These are phyloP conservation scores for Globisporangium alternatum DNA, from an alignment of 352 stramenopile genomes.

Conservation along the genomic window DNA sequence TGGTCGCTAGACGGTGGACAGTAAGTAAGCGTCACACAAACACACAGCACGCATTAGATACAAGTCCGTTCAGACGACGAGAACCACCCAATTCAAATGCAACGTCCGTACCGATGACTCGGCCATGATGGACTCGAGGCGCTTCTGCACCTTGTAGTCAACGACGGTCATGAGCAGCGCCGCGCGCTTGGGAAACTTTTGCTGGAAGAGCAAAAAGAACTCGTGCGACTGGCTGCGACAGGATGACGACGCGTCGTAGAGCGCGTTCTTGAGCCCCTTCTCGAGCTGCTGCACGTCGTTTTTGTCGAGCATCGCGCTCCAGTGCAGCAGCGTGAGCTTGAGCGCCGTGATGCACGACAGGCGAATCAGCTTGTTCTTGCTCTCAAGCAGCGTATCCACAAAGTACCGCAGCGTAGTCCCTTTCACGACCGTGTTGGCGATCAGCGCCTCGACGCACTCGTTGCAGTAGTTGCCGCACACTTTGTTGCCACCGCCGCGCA, in stretches of 20 bases:
- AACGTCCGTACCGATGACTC: background rate
- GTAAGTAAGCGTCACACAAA: background rate
- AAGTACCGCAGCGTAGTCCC: constrained; percentile 70
- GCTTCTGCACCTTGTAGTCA: constrained; percentile 83
- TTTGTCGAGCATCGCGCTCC: constrained; percentile 78
- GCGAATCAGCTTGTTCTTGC: constrained; percentile 82
- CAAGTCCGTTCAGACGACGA: background rate
- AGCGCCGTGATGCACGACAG: constrained; percentile 69
- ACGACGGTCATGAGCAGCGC: constrained; percentile 58
- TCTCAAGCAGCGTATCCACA: constrained; percentile 70
- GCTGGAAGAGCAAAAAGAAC: constrained; percentile 70
- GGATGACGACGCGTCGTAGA: constrained; percentile 79
- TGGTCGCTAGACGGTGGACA: background rate
- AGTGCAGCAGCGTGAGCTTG: constrained; percentile 44
- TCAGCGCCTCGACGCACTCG: constrained; percentile 69
- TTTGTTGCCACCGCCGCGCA: constrained; percentile 81
- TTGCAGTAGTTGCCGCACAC: constrained; percentile 79
- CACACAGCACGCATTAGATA: background rate
- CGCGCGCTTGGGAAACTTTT: constrained; percentile 76
- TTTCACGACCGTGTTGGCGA: constrained; percentile 68
- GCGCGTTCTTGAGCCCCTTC: constrained; percentile 58
- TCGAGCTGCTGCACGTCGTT: constrained; percentile 80
- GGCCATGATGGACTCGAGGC: constrained; percentile 61
- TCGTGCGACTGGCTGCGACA: constrained; percentile 66
- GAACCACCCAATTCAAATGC: background rate